Evolutionary conservation across 2,329 filamentous ascomycete genomes (phyloP), one percentile per base, ranked within the genome.

Genomic region (Coniochaeta prunicola): DNA sequence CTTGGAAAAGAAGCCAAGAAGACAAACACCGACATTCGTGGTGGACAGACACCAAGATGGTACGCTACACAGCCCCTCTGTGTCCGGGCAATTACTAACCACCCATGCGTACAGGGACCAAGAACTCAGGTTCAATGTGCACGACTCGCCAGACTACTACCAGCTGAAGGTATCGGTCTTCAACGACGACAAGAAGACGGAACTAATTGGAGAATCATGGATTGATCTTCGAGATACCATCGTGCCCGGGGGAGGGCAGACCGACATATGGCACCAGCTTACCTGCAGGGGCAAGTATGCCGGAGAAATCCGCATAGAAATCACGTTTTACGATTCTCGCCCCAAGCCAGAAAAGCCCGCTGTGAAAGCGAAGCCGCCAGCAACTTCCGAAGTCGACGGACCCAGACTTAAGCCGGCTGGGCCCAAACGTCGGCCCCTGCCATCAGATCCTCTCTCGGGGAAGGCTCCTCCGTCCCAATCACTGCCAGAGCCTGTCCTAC

Each of bases 1-100:
- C 77, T 99, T 53, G 94, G 93, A 34, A 99, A 99, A 74, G 92
- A 97, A 75, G 94, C 94, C 54, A 96, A 96, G 78, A 97, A 97
- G 81, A 99, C 94, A 2, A 88, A 89, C 42, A 97, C 93, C 4
- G 94, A 99, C 74, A 87, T 93, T 66, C 84, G 94, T 69, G 94
- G 94, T 63, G 94, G 94, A 45, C 94, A 99, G 75, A 97, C 94
- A 40, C 94, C 94, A 8, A 88, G 84, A 82, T 99, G 94, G 94
- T 97, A 84, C 72, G 85, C 73, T 33, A 33, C 5, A 36, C 30
- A 1, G 24, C 33, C 10, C 26, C 45, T 28, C 24, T 15, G 7
- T 15, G 19, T 54, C 54, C 34, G 24, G 8, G 1, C 26, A 26
- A n/a, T 24, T 45, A 10, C 19, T 58, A 48, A 54, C 40, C 21